Base-by-base conservation (phyloP, 2,329 filamentous ascomycete genomes). In the Diplodia mutila region DNA sequence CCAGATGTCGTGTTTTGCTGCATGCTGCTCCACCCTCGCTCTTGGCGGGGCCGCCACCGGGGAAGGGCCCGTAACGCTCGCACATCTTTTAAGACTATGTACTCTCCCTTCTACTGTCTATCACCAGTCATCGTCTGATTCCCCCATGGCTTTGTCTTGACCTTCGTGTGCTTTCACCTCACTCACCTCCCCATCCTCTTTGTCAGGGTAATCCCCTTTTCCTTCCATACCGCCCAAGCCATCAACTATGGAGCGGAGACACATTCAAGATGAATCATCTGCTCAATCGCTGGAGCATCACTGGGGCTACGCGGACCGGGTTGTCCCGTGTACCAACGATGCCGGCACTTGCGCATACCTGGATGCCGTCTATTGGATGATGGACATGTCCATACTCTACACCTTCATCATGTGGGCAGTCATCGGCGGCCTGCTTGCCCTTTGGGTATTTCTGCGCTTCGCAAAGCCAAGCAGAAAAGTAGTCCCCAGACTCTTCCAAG, bases 271-370 rank as follows among this genome's bases (percentile, higher is more conserved):
- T 66, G 71, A 75, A 69, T 79, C 73, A 72, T 78, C 79, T 34
- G 81, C 79, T 34, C 67, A 70, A 5, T 68, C 68, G 16, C 65
- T 83, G 25, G 79, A 81, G 71, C 79, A 78, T 57, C 84, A 88
- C 71, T 89, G 86, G 86, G 87, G 85, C 0, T 89, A 89, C 72
- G 77, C 80, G 2, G 79, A 80, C 64, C 82, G 86, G 23, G 79
- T 83, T 1, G 61, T 87, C 0, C 87, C 87, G 27, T 89, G 87
- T 74, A 84, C 80, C 27, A 88, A 83, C 69, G 87, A 89, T 74
- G 72, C 78, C 0, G 86, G 86, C 1, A 85, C 85, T 5, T 90
- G 87, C 73, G 82, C 77, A 42, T 90, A 89, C 73, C 79, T 88
- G 32, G 85, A 86, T 71, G 78, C 78, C 4, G 84, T 87, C 14